Evolutionary conservation across 345 rosid species (phyloP).

Genomic region (Capsella bursapastoris): DNA sequence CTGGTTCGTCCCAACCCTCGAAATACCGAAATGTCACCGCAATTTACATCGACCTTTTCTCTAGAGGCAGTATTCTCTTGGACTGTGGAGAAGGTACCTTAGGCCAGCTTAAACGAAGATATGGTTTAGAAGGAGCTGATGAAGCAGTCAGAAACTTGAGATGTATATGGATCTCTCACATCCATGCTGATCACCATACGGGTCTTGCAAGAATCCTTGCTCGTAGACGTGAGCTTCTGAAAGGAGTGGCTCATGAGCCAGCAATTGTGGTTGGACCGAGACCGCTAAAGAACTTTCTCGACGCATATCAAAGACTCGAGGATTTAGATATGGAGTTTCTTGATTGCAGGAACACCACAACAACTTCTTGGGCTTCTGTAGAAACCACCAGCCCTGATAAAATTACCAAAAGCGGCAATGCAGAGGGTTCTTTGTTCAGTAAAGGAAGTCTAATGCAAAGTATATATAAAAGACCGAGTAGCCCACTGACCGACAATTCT

Average conservation of each 20-base stretch:
- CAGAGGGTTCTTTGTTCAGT: conserved; percentile 59
- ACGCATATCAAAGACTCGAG: conserved; percentile 91
- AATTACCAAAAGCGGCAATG: conserved; percentile 12
- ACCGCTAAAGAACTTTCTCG: conserved; percentile 79
- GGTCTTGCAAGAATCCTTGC: conserved; percentile 94
- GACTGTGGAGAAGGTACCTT: conserved; percentile 98
- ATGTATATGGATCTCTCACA: conserved; percentile 96
- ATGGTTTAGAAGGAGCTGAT: conserved; percentile 86
- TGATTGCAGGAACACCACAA: conserved; percentile 78
- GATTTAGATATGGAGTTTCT: conserved; percentile 91
- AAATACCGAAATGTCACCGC: conserved; percentile 93
- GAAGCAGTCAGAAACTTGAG: conserved; percentile 67
- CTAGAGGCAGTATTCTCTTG: conserved; percentile 79
- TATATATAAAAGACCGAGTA: conserved; percentile 60
- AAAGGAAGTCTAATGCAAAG: conserved; percentile 82
- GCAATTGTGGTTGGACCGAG: conserved; percentile 81
- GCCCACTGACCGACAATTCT: conserved; percentile 52
- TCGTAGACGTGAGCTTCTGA: conserved; percentile 70
- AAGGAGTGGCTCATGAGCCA: conserved; percentile 75
- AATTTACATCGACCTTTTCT: conserved; percentile 74
- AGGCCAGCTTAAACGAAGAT: conserved; percentile 94
- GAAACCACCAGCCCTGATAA: conserved; percentile 44
- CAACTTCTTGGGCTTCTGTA: conserved; percentile 66
- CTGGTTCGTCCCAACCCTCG: conserved; percentile 98
- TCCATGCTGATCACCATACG: conserved; percentile 96